These are phyloP conservation scores for Collybia nuda DNA, from an alignment of 768 basidiomycete genomes.

Conservation along the genomic window DNA sequence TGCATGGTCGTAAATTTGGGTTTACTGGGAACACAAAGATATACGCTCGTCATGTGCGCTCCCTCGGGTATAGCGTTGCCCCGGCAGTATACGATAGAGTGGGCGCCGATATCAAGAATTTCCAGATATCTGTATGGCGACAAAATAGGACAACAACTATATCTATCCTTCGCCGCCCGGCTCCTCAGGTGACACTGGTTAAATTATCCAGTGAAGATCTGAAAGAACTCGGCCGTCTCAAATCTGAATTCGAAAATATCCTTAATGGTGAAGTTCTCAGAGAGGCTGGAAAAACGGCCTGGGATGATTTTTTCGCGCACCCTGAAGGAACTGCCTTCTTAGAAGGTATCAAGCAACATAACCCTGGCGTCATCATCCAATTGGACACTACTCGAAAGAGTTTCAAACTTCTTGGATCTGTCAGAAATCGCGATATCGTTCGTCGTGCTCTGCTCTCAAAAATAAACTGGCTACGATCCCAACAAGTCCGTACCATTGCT, in stretches of 20 bases:
- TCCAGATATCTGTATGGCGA: conserved; percentile 37
- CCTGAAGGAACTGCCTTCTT: conserved; percentile 45
- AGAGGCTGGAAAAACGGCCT: conserved; percentile 50
- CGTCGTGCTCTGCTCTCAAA: conserved; percentile 47
- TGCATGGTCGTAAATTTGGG: conserved; percentile 47
- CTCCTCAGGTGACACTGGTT: conserved; percentile 28
- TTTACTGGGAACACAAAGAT: conserved; percentile 47
- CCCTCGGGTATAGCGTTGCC: conserved; percentile 46
- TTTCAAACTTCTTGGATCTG: conserved; percentile 56
- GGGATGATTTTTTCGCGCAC: conserved; percentile 64
- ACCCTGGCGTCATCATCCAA: conserved; percentile 43
- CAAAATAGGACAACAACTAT: conserved; percentile 25
- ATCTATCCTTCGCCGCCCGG: conserved; percentile 14
- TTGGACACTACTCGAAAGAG: conserved; percentile 37
- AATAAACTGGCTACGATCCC: conserved; percentile 40
- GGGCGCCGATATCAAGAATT: conserved; percentile 40
- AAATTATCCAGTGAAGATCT: conserved; percentile 51
- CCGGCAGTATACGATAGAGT: conserved; percentile 36
- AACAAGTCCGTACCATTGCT: conserved; percentile 40
- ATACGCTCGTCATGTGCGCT: conserved; percentile 51
- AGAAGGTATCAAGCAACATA: conserved; percentile 33
- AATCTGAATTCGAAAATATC: conserved; percentile 59
- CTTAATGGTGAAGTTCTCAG: conserved; percentile 60
- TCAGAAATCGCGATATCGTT: conserved; percentile 36
- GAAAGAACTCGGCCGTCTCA: conserved; percentile 52